These are phyloP conservation scores for Neofusicoccum umdonicola DNA, from an alignment of 2,329 filamentous ascomycete genomes.

Conservation along the genomic window DNA sequence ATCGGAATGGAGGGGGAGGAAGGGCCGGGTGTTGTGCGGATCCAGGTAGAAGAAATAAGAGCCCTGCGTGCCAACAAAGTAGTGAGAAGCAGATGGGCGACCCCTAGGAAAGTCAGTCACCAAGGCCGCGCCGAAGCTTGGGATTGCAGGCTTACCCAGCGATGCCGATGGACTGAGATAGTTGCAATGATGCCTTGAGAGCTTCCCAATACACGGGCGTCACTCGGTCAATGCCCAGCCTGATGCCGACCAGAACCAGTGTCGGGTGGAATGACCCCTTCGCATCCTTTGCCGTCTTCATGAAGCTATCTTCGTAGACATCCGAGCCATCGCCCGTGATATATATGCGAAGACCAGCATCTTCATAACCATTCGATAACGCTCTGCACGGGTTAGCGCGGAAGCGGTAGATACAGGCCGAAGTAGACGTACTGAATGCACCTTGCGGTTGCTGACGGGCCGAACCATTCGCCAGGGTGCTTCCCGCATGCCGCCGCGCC, in stretches of 20 bases:
- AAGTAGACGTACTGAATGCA: constrained; percentile 76
- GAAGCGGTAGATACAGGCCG: not conserved
- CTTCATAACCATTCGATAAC: constrained; percentile 64
- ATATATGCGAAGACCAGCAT: constrained; percentile 73
- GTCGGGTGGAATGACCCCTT: constrained; percentile 73
- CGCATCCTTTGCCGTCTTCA: constrained; percentile 69
- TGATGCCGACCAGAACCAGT: constrained; percentile 81
- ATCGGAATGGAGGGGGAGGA: constrained; percentile 64
- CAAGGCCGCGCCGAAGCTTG: not conserved
- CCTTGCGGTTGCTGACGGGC: constrained; percentile 89
- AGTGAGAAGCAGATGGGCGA: constrained; percentile 84
- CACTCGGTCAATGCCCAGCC: constrained; percentile 89
- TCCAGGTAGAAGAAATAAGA: constrained; percentile 91
- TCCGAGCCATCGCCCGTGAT: constrained; percentile 86
- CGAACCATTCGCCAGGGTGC: constrained; percentile 97
- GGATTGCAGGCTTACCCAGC: constrained; percentile 68
- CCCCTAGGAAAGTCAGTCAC: constrained; percentile 56
- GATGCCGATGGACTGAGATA: constrained; percentile 91
- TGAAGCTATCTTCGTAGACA: constrained; percentile 87
- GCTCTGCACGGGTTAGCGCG: constrained; percentile 55
- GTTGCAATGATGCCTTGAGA: constrained; percentile 78
- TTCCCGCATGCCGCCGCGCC: constrained; percentile 87
- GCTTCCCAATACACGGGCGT: constrained; percentile 94
- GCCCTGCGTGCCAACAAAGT: constrained; percentile 71
- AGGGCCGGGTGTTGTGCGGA: constrained; percentile 79